A percentile compares a stretch with the other conserved stretches of the same genome.
Conservation (phyloP, 164 flowering plant species). For the Aristolochia fimbriata region DNA sequence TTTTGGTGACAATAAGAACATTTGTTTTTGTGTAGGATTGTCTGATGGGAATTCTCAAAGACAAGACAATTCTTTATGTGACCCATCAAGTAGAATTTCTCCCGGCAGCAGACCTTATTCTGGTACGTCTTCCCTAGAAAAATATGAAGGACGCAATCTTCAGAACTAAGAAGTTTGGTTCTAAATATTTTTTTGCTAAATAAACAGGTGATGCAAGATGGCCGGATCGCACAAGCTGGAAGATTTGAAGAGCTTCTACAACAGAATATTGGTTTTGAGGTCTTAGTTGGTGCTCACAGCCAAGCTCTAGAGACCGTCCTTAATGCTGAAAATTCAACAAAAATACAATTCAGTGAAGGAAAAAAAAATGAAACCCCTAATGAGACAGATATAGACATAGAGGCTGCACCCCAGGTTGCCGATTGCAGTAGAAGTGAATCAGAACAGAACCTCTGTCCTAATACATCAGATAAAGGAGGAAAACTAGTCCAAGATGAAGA, state of each 20-base stretch:
- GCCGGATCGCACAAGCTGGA: slow-evolving; percentile 77
- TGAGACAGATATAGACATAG: slow-evolving; percentile 23
- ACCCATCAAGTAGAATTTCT: slow-evolving; percentile 99
- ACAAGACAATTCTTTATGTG: slow-evolving; percentile 74
- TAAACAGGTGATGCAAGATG: slow-evolving; percentile 88
- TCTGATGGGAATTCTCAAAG: slow-evolving; percentile 74
- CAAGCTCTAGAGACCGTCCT: slow-evolving; percentile 68
- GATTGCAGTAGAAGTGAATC: slow-evolving; percentile 39
- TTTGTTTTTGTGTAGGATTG: slow-evolving; percentile 50
- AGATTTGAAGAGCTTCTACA: slow-evolving; percentile 63
- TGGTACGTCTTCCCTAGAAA: slow-evolving; percentile 32
- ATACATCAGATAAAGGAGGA: slow-evolving; percentile 53
- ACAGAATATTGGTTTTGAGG: slow-evolving; percentile 76
- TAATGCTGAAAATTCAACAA: slow-evolving; percentile 47
- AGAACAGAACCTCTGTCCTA: slow-evolving; percentile 37
- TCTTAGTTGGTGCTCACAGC: slow-evolving; percentile 85
- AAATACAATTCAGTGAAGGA: slow-evolving; percentile 15
- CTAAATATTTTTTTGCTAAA: not conserved
- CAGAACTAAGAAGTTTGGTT: not conserved
- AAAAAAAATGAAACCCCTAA: not conserved
- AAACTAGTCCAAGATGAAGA: slow-evolving; percentile 80
- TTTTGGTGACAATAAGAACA: too few relatives aligned
- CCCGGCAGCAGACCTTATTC: slow-evolving; percentile 89
- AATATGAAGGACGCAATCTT: not conserved
- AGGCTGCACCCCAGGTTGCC: slow-evolving; percentile 19